Percentiles rank a stretch among this genome's conserved stretches.
phyloP scores from a whole-genome alignment of 2,329 filamentous ascomycete genomes.

The Aphanoascus verrucosus region DNA sequence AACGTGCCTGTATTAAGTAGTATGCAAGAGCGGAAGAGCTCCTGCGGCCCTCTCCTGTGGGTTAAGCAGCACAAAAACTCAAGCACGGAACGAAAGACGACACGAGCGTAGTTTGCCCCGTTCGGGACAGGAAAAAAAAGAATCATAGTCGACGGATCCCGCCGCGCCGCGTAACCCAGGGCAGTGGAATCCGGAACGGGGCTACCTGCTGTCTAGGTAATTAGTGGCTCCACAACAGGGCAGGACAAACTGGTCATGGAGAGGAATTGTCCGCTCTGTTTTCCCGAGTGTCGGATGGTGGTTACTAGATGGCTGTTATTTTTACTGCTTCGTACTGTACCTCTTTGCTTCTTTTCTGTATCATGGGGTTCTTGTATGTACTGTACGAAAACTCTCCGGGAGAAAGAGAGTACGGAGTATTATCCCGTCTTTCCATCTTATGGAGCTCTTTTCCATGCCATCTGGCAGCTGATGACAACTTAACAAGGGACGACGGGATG shows the following conservation, averaged over 20 bases:
- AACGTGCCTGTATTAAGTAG: too few species aligned
- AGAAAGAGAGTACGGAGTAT: background rate
- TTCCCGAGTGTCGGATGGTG: too few species aligned
- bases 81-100: too few species aligned
- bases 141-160: background rate
- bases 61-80: too few species aligned
- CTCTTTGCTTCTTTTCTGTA: background rate
- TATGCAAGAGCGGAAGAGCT: too few species aligned
- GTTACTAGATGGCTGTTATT: too few species aligned
- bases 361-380: background rate
- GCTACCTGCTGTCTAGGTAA: background rate
- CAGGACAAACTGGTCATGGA: background rate
- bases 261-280: background rate
- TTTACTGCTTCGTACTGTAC: too few species aligned
- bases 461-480: background rate
- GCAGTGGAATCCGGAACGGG: conserved; percentile 6
- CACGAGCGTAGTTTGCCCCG: too few species aligned
- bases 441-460: background rate
- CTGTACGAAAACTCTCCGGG: background rate
- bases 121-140: too few species aligned
- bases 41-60: too few species aligned
- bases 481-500: too few species aligned
- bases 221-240: background rate
- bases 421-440: background rate
- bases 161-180: conserved; percentile 1